These are phyloP conservation scores for Arthrinium puccinioides DNA, from an alignment of 2,329 filamentous ascomycete genomes.

Conservation along the genomic window DNA sequence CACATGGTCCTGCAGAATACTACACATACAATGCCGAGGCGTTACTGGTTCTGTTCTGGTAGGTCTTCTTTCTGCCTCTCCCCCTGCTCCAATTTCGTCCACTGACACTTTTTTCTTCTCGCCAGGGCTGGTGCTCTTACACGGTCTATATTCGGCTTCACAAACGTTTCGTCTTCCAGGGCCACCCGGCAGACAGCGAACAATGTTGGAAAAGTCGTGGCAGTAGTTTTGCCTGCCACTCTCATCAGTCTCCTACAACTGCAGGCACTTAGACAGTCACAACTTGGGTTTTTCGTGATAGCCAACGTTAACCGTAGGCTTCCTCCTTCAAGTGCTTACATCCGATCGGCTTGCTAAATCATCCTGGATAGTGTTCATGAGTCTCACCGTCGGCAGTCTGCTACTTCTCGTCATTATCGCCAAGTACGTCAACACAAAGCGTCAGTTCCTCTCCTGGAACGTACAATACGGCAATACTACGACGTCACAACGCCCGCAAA, in stretches of 20 bases:
- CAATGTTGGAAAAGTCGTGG: slow-evolving; percentile 23
- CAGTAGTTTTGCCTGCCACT: slow-evolving; percentile 27
- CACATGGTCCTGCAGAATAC: slow-evolving; percentile 28
- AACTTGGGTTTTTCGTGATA: slow-evolving; percentile 23
- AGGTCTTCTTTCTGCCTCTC: slow-evolving; percentile 5
- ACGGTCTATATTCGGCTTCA: slow-evolving; percentile 23
- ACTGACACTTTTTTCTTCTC: too few species aligned
- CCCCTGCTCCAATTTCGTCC: background rate
- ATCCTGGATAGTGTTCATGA: slow-evolving; percentile 26
- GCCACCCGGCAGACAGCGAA: slow-evolving; percentile 16
- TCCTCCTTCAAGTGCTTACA: too few species aligned
- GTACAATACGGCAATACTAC: slow-evolving; percentile 16
- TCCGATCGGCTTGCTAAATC: too few species aligned
- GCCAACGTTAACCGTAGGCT: slow-evolving; percentile 27
- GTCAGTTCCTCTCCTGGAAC: slow-evolving; percentile 19
- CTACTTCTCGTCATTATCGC: slow-evolving; percentile 27
- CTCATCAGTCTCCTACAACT: slow-evolving; percentile 25
- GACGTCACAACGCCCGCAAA: slow-evolving; percentile 13
- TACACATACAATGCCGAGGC: slow-evolving; percentile 44
- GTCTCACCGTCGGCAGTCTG: slow-evolving; percentile 23
- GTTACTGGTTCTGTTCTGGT: slow-evolving; percentile 39
- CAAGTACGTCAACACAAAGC: slow-evolving; percentile 30
- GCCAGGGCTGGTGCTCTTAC: slow-evolving; percentile 30
- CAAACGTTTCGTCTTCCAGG: slow-evolving; percentile 17
- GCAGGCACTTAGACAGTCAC: slow-evolving; percentile 17